phyloP scores from a whole-genome alignment of 116 monocot species.

The Iris pallida region DNA sequence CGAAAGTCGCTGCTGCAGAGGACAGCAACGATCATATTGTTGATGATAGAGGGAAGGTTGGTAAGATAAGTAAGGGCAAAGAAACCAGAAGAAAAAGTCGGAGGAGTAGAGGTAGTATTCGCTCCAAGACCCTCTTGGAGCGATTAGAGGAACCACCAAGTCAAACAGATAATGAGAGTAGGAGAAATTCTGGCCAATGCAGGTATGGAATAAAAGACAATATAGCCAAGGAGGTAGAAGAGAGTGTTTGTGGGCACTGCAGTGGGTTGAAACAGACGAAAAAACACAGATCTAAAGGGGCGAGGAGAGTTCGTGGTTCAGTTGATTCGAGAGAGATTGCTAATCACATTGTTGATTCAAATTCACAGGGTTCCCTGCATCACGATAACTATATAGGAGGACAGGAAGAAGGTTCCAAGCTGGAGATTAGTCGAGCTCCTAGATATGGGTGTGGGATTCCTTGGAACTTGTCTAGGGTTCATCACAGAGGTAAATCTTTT shows the following conservation, averaged over 20 bases:
- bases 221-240: slow-evolving; percentile 22
- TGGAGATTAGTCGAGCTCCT: slow-evolving; percentile 33
- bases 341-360: slow-evolving; percentile 32
- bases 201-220: slow-evolving; percentile 6
- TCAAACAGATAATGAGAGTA: slow-evolving; percentile 22
- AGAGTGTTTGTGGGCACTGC: slow-evolving; percentile 13
- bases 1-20: slow-evolving; percentile 26
- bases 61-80: slow-evolving; percentile 13
- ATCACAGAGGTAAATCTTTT: slow-evolving; percentile 74
- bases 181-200: slow-evolving; percentile 13
- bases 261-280: slow-evolving; percentile 36
- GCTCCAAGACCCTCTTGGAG: slow-evolving; percentile 32
- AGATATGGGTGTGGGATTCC: slow-evolving; percentile 89
- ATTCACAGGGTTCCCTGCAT: slow-evolving; percentile 26
- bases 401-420: slow-evolving; percentile 32
- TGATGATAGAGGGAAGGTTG: slow-evolving; percentile 4
- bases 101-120: slow-evolving; percentile 7
- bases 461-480: slow-evolving; percentile 97
- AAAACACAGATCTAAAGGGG: slow-evolving; percentile 33
- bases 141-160: slow-evolving; percentile 26
- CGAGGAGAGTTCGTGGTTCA: slow-evolving; percentile 29
- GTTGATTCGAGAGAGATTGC: slow-evolving; percentile 17
- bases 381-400: slow-evolving; percentile 11
- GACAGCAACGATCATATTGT: slow-evolving; percentile 4
- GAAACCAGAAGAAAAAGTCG: slow-evolving; percentile 20